Evolutionary conservation across 805 yeast genomes (phyloP), one percentile per base, ranked within the genome.

Genomic region (Metschnikowia rubicola): DNA sequence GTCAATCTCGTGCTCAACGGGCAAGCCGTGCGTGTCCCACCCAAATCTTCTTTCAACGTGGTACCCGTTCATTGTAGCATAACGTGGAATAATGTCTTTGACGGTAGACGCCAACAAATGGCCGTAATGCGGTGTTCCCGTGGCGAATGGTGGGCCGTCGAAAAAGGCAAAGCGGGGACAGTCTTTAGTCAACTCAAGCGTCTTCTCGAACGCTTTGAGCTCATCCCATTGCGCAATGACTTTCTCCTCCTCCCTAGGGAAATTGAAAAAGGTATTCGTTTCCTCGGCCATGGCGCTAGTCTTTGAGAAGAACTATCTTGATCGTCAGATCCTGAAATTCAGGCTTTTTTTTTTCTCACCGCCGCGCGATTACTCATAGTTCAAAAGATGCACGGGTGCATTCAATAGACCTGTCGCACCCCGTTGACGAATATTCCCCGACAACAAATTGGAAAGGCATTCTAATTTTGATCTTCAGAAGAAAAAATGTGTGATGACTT

Each of bases 131-230:
- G 99, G 99, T 33, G 97, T 88, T 63, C 99, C 99, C 2, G 99
- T 94, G 48, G 99, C 99, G 70, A 94, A 94, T 58, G 99, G 99
- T 8, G 99, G 99, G 29, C 99, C 99, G 72, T 94, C 99, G 63
- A 87, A 94, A 68, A 94, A 94, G 34, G 97, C 81, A 67, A 91
- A 94, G 49, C 84, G 86, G 32, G 96, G 94, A 56, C 82, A 80
- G 46, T 81, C 98, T 65, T 92, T 78, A 38, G 95, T 87, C 57
- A 90, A 75, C 64, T 91, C 83, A 55, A 89, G 67, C 30, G 95
- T 82, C 37, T 87, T 84, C 54, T 88, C 89, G 75, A 94, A 94
- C n/a, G 99, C 99, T 66, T 90, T 86, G 59, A 89, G 80, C 55
- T 90, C 95, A 46, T 86, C 79, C 99, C 99, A 94, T 61, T 76